A percentile compares a stretch with the other conserved stretches of the same genome.
phyloP scores from a whole-genome alignment of 768 basidiomycete species.

The Mycena filopes region DNA sequence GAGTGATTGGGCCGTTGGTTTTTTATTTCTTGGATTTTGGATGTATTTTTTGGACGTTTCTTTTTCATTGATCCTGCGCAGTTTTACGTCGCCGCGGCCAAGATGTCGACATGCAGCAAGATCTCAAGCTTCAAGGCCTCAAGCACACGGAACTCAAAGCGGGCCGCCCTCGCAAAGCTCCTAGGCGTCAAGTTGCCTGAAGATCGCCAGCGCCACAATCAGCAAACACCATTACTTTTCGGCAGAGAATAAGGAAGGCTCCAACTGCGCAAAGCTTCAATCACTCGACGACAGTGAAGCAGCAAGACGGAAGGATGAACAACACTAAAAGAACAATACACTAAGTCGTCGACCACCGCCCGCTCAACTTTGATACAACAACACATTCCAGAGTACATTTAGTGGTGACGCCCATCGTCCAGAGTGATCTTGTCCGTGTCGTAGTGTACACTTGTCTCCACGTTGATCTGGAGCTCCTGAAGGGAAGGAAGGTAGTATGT shows the following conservation, averaged over 20 bases:
- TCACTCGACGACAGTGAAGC: too few species aligned
- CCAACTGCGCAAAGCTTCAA: too few species aligned
- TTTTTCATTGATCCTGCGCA: background rate
- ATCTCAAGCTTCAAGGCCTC: too few species aligned
- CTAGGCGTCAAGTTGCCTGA: background rate
- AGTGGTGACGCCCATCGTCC: background rate
- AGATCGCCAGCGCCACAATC: background rate
- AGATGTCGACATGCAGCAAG: too few species aligned
- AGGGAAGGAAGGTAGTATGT: background rate
- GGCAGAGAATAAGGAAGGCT: too few species aligned
- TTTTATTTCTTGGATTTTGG: constrained; percentile 18
- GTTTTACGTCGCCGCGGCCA: background rate
- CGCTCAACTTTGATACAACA: too few species aligned
- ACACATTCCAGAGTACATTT: too few species aligned
- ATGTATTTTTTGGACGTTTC: background rate
- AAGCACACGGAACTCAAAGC: too few species aligned
- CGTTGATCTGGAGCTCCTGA: constrained; percentile 26
- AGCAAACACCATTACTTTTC: too few species aligned
- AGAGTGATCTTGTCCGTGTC: background rate
- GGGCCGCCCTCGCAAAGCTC: background rate
- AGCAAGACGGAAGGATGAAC: too few species aligned
- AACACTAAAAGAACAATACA: too few species aligned
- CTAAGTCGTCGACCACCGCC: too few species aligned
- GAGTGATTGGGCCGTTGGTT: background rate
- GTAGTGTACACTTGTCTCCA: constrained; percentile 28